Percentiles rank a stretch among this genome's conserved stretches.
phyloP scores from a whole-genome alignment of 2,329 filamentous ascomycete genomes.

The Elsinoe fawcettii region DNA sequence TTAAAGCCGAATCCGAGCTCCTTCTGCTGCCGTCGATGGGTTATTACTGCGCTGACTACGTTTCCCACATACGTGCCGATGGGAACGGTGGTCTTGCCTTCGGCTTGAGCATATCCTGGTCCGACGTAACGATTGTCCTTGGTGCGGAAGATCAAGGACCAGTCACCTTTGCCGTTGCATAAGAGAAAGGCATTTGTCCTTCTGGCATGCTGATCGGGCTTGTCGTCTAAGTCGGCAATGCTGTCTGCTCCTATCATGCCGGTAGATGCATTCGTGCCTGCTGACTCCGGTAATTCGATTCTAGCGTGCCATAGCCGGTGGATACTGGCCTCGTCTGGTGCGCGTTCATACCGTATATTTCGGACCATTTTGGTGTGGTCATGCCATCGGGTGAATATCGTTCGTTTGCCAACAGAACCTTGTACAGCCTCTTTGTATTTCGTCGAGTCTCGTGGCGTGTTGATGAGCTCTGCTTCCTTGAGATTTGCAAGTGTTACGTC shows the following conservation, averaged over 20 bases:
- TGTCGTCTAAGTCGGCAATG: background rate
- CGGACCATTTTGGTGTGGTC: conserved; percentile 9
- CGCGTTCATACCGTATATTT: background rate
- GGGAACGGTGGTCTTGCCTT: background rate
- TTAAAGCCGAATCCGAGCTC: background rate
- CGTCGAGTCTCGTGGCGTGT: background rate
- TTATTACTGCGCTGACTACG: background rate
- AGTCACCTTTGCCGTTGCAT: background rate
- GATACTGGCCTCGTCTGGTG: background rate
- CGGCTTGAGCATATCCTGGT: background rate
- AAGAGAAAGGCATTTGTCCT: background rate
- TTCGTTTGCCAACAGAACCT: background rate
- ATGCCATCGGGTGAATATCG: conserved; percentile 9
- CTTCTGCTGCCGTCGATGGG: background rate
- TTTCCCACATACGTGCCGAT: background rate
- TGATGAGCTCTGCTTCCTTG: background rate
- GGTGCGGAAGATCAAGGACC: background rate
- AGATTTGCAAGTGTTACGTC: conserved; percentile 22
- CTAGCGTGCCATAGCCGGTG: background rate
- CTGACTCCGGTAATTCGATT: background rate
- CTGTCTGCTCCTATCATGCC: background rate
- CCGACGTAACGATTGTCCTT: conserved; percentile 2
- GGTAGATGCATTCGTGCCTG: background rate
- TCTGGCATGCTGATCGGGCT: background rate
- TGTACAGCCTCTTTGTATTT: background rate